phyloP scores from a whole-genome alignment of 108 stramenopile species.

The Mediolabrus comicus region DNA sequence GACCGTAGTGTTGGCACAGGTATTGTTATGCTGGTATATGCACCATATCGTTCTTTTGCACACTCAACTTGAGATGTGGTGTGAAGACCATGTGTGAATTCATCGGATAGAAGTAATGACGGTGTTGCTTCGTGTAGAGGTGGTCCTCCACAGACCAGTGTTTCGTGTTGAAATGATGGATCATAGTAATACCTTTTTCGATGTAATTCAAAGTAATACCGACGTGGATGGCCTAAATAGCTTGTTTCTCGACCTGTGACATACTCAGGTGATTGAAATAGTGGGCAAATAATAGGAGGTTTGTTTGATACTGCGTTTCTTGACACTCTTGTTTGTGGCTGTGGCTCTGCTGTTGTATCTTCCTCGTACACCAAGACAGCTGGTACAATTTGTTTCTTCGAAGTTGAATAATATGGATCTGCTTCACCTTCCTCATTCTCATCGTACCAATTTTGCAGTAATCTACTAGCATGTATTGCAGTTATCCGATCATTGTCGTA shows the following conservation, averaged over 20 bases:
- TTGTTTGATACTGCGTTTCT: too few species aligned
- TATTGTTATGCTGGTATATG: constrained; percentile 46
- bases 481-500: constrained; percentile 4
- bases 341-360: background rate
- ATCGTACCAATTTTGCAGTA: constrained; percentile 10
- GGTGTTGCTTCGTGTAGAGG: constrained; percentile 26
- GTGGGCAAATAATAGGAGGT: constrained; percentile 13
- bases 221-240: constrained; percentile 11
- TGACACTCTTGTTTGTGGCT: background rate
- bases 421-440: constrained; percentile 19
- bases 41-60: constrained; percentile 50
- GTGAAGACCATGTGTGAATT: constrained; percentile 22
- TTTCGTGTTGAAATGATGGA: constrained; percentile 8
- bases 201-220: constrained; percentile 49
- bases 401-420: constrained; percentile 30
- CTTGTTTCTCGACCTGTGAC: background rate
- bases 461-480: background rate
- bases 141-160: constrained; percentile 49
- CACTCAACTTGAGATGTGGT: constrained; percentile 10
- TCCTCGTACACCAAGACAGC: constrained; percentile 26
- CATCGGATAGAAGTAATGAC: constrained; percentile 25
- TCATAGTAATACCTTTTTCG: constrained; percentile 54
- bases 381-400: constrained; percentile 2
- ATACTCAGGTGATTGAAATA: constrained; percentile 15
- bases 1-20: constrained; percentile 48